phyloP scores from a whole-genome alignment of 2,329 filamentous ascomycete genomes.

The Botryotinia convoluta region DNA sequence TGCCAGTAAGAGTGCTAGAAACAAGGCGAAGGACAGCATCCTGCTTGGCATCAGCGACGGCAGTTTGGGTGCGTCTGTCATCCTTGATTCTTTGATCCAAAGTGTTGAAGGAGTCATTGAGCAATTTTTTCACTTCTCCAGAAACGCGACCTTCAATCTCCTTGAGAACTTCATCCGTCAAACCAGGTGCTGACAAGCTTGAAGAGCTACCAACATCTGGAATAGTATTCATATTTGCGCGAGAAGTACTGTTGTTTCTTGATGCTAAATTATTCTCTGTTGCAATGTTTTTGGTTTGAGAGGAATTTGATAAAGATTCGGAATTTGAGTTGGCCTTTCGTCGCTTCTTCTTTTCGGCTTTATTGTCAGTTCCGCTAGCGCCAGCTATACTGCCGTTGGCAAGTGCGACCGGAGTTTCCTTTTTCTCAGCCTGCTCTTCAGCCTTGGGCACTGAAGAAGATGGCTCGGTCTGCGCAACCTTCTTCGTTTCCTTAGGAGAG shows the following conservation, averaged over 20 bases:
- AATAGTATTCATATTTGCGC: constrained; percentile 25
- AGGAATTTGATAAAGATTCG: constrained; percentile 22
- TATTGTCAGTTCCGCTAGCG: constrained; percentile 46
- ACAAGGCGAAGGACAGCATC: constrained; percentile 67
- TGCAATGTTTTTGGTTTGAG: constrained; percentile 36
- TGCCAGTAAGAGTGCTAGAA: constrained; percentile 65
- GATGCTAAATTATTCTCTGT: constrained; percentile 36
- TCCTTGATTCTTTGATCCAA: constrained; percentile 63
- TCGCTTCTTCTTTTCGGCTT: constrained; percentile 65
- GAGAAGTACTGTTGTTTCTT: constrained; percentile 32
- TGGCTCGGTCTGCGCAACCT: constrained; percentile 28
- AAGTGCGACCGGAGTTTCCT: constrained; percentile 23
- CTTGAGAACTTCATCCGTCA: constrained; percentile 48
- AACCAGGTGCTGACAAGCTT: constrained; percentile 23
- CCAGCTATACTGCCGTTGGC: constrained; percentile 32
- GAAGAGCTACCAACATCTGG: constrained; percentile 23
- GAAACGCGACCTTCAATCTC: constrained; percentile 49
- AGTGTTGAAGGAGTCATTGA: constrained; percentile 58
- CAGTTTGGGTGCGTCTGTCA: constrained; percentile 64
- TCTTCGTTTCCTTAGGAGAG: constrained; percentile 33
- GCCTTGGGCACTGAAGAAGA: constrained; percentile 32
- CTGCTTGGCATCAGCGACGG: constrained; percentile 62
- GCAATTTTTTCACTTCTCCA: constrained; percentile 47
- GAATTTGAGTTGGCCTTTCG: constrained; percentile 59
- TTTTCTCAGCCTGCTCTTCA: constrained; percentile 43